Percentiles rank a stretch among this genome's conserved stretches.
phyloP scores from a whole-genome alignment of 164 flowering plant genomes.

The Buxus sempervirens region DNA sequence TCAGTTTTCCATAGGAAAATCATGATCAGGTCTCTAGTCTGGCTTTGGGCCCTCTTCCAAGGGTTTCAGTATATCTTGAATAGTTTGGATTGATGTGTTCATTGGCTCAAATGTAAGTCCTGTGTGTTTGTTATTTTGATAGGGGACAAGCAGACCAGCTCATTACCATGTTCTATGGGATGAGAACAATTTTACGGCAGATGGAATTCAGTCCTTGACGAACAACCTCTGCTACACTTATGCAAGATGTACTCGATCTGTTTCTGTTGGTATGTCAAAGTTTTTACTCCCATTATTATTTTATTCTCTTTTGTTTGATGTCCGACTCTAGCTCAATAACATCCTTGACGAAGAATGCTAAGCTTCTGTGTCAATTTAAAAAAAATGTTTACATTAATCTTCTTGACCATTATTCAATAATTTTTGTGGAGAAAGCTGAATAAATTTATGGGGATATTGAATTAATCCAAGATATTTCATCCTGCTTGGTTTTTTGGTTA shows the following conservation, averaged over 20 bases:
- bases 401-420: too few relatives aligned
- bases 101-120: not conserved
- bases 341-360: too few relatives aligned
- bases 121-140: conserved; percentile 4
- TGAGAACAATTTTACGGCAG: conserved; percentile 73
- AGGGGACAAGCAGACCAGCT: conserved; percentile 82
- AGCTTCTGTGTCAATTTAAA: too few relatives aligned
- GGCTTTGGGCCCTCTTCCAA: not conserved
- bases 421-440: too few relatives aligned
- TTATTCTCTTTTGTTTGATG: not conserved
- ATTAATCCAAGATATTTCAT: too few relatives aligned
- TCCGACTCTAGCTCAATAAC: not conserved
- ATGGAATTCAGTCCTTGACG: conserved; percentile 65
- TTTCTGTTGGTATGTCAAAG: conserved; percentile 72
- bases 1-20: too few relatives aligned
- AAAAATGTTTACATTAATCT: too few relatives aligned
- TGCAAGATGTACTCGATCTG: conserved; percentile 92
- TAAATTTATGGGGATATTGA: too few relatives aligned
- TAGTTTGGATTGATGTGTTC: not conserved
- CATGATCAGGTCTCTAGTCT: too few relatives aligned
- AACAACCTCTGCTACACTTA: conserved; percentile 75
- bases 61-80: not conserved
- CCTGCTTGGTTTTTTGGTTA: too few relatives aligned
- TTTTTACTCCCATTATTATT: not conserved
- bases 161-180: conserved; percentile 82